Evolutionary conservation across 2,329 filamentous ascomycete species (phyloP), one percentile per base, ranked within the genome.

Genomic region (Lasiodiplodia citricola): DNA sequence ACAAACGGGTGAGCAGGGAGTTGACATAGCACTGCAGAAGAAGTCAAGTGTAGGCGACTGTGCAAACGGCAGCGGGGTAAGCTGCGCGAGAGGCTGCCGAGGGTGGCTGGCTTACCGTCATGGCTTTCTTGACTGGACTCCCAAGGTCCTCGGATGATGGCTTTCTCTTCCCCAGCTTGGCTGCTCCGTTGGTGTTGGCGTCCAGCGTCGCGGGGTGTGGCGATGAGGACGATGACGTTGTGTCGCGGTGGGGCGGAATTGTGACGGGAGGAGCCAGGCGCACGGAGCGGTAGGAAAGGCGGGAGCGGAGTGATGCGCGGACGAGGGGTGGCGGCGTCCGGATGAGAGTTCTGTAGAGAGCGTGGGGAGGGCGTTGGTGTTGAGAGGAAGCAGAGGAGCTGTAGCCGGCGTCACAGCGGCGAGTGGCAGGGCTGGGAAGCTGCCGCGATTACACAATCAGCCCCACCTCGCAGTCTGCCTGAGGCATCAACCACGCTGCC

Each of bases 121-220:
- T 81, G 70, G 69, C 73, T 77, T 80, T 81, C 74, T 81, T 81
- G 63, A 72, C 69, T 69, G 79, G 79, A 76, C 75, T 73, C 74
- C 77, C 75, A 74, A 74, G 73, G 78, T 79, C 78, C 76, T 78
- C 76, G 72, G 72, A 74, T 68, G 74, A 76, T 70, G 73, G 72
- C 74, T 76, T 80, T 76, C 80, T 78, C 75, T 81, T 81, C 78
- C 78, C 79, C 80, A 81, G 79, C 75, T 80, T 81, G 80, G 31
- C 68, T 67, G 51, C 38, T 37, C 66, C 63, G 50, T 64, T 60
- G 35, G 21, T 51, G 60, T 56, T 68, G 60, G 60, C 35, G 60
- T 68, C 58, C 52, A 64, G 52, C 51, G 60, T 63, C 67, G 67
- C 58, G 51, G 67, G 58, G 25, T 64, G 58, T 55, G 67, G 58